A percentile compares a stretch with the other conserved stretches of the same genome.
phyloP scores from a whole-genome alignment of 495 filamentous ascomycete genomes.

The Cercophora samala region DNA sequence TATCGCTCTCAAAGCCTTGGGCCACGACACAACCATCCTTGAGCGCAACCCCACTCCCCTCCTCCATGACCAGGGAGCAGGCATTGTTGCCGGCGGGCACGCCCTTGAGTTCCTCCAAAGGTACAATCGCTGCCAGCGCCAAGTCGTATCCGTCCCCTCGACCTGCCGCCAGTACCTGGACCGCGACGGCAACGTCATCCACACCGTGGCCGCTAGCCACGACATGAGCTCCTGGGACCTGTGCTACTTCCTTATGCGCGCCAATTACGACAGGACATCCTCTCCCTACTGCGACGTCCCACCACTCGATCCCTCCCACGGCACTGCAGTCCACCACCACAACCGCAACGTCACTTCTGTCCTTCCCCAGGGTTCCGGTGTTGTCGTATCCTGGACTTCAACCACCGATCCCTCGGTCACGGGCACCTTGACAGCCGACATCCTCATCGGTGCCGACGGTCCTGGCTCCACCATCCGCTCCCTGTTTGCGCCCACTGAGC shows the following conservation, averaged over 20 bases:
- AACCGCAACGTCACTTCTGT: conserved; percentile 47
- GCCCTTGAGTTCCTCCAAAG: conserved; percentile 34
- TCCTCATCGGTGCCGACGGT: conserved; percentile 56
- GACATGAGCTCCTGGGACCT: conserved; percentile 56
- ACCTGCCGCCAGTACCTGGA: conserved; percentile 44
- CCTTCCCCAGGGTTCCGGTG: conserved; percentile 28
- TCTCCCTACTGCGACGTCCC: conserved; percentile 46
- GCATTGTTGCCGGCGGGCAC: conserved; percentile 48
- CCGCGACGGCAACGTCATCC: conserved; percentile 40
- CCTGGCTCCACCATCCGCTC: conserved; percentile 51
- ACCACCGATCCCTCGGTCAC: conserved; percentile 29
- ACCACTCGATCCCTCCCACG: conserved; percentile 32
- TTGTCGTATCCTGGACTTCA: conserved; percentile 39
- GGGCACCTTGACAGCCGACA: conserved; percentile 40
- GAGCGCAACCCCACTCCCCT: conserved; percentile 47
- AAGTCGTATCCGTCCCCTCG: conserved; percentile 35
- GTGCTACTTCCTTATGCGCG: conserved; percentile 52
- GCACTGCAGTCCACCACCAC: conserved; percentile 44
- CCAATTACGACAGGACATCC: conserved; percentile 53
- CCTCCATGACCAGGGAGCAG: conserved; percentile 55
- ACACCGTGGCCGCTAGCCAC: conserved; percentile 38
- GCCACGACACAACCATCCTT: conserved; percentile 51
- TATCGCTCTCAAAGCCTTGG: conserved; percentile 49
- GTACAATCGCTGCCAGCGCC: conserved; percentile 39
- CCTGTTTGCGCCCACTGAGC: conserved; percentile 40